Base-by-base conservation (phyloP, 805 yeast genomes). In the Limtongia smithiae region DNA sequence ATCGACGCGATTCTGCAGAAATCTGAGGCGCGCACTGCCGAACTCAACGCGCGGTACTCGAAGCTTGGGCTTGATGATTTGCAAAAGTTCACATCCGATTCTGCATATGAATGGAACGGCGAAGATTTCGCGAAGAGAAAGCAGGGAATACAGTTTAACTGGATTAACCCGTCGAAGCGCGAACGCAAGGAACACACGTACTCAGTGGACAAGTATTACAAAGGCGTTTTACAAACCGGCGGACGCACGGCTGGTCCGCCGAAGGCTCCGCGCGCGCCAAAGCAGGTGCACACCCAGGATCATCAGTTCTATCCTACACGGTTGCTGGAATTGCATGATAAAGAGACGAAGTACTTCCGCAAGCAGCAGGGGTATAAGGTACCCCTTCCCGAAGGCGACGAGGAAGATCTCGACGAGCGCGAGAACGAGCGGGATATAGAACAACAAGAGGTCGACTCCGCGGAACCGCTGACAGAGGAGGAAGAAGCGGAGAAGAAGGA, bases 41-140 rank as follows among this genome's bases (percentile, higher is more conserved):
- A 77, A 41, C 71, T 93, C 55, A 89, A 88, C 64, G 83, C 82
- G 14, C 87, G 87, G 65, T 93, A 84, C 66, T 82, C 88, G 47
- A 78, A 85, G 42, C 74, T 93, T 30, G 97, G 97, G 8, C 71
- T 93, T 25, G 97, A 93, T 65, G 98, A 93, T 63, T 72, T 93
- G 43, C 97, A 91, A 64, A 87, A 86, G 63, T 90, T 90, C 62
- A 83, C 93, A 9, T 83, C 88, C 6, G 95, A 88, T 57, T 83
- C 83, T 21, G 93, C 96, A 0, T 91, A 91, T 67, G 96, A 90
- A 67, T 91, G 98, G 98, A 89, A 93, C 62, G 98, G 98, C 15
- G 77, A 83, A 59, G 83, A 85, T 60, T 84, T 83, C 65, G 89
- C 91, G 53, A 79, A 80, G 60, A 58, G 64, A 27, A 60, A 63